Base-by-base conservation (phyloP, 225 moss, liverwort and hornwort species). In the Pseudoscleropodium purum region DNA sequence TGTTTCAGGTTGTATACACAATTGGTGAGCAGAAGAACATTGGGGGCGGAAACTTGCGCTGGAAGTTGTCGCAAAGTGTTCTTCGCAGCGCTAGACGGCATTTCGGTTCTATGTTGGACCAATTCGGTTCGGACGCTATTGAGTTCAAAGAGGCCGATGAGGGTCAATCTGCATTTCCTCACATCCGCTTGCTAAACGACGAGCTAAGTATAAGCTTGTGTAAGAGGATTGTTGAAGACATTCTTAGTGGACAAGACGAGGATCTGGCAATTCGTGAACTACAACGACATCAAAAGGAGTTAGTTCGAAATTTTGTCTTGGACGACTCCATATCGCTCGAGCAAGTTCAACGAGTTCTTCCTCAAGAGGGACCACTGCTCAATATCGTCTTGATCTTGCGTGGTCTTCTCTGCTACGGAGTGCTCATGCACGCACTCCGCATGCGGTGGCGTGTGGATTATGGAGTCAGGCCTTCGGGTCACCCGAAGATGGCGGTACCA, bases 401-500 rank as follows among this genome's bases (percentile, higher is more conserved):
- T 14, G 93, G 93, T 6, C 75, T 94, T 23, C 88, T 94, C 2
- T 56, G 49, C 70, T 94, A 92, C 34, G 93, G 91, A 41, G 88
- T 91, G 13, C 69, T 94, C 34, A 43, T 88, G 43, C 88, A 92
- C 23, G 86, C 65, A 6, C 86, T 94, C 36, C 69, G 60, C 10
- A 61, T 92, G 89, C 92, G 93, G 25, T 94, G 92, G 92, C 92
- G 92, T 0, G 93, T 94, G 34, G 80, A 94, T 36, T 94, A 67
- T 49, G 93, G 93, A 75, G 91, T 94, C 5, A 68, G 91, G 70
- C 91, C 92, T 43, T 92, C 90, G 5, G 91, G 92, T 6, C 26
- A 37, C 3, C 84, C 93, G 0, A 88, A 64, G 81, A 92, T 94
- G 93, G 93, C 91, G 7, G 91, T 94, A 10, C 93, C 93, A 1